phyloP scores from a whole-genome alignment of 2,329 filamentous ascomycete genomes.

The Hymenoscyphus occultus region DNA sequence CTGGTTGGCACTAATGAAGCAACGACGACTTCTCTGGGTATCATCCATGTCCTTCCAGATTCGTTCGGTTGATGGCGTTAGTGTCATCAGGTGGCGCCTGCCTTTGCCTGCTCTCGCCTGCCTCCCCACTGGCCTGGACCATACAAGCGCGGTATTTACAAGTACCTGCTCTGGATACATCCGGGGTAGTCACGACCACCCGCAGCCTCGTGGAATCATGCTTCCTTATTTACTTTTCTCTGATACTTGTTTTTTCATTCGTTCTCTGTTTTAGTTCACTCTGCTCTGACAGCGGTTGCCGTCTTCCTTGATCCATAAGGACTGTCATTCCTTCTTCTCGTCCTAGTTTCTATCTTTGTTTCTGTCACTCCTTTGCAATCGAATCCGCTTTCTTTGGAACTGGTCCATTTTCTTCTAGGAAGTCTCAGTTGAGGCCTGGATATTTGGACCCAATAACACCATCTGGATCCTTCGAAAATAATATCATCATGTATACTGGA shows the following conservation, averaged over 20 bases:
- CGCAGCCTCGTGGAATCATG: background rate
- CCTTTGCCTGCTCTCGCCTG: background rate
- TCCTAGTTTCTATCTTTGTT: background rate
- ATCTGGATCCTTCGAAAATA: background rate
- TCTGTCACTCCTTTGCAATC: background rate
- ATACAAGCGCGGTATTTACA: background rate
- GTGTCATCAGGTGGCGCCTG: background rate
- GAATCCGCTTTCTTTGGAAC: background rate
- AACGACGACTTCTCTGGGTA: too few relatives aligned
- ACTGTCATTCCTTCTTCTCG: background rate
- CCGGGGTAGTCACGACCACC: background rate
- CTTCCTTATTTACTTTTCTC: background rate
- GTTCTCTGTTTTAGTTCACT: background rate
- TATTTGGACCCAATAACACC: background rate
- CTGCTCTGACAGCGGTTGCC: constrained; percentile 7
- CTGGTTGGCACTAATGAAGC: too few relatives aligned
- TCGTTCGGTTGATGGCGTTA: background rate
- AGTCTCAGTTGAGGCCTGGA: background rate
- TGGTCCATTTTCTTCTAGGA: background rate
- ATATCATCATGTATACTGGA: constrained; percentile 15
- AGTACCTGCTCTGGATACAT: background rate
- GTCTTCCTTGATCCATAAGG: constrained; percentile 2
- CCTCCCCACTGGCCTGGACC: background rate
- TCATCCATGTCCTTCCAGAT: background rate
- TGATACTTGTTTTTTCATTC: constrained; percentile 1